Percentiles rank a stretch among this genome's conserved stretches.
These are phyloP conservation scores for Metarhizium anisopliae DNA, from an alignment of 2,329 filamentous ascomycete species.

Conservation along the genomic window DNA sequence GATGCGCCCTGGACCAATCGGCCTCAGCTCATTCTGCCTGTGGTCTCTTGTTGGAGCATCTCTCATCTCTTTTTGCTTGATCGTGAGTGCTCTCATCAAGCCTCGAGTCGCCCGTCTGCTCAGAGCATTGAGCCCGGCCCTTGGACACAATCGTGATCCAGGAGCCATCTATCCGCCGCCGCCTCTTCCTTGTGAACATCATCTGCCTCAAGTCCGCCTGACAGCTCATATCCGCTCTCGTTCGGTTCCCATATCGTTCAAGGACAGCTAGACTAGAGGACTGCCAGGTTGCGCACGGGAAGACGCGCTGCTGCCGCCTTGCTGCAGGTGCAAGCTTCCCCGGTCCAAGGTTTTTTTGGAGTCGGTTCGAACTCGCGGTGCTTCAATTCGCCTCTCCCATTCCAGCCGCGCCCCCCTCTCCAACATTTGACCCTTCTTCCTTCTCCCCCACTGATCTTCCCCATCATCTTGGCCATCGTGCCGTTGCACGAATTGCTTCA, in stretches of 20 bases:
- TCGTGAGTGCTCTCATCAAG: neutral
- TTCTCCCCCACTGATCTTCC: neutral
- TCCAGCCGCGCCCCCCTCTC: neutral
- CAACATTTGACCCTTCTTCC: neutral
- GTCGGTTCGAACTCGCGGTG: neutral
- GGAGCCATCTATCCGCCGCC: too few relatives aligned
- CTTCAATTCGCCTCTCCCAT: neutral
- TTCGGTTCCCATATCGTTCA: neutral
- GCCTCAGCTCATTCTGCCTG: neutral
- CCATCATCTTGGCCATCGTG: neutral
- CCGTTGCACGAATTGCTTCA: slow-evolving; percentile 2
- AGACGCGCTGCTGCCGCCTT: neutral
- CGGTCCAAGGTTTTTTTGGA: neutral
- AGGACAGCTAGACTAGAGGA: neutral
- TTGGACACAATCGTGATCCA: neutral
- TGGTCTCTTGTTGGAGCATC: neutral
- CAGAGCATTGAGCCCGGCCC: neutral
- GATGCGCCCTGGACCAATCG: neutral
- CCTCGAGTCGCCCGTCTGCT: neutral
- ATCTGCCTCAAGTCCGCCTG: neutral
- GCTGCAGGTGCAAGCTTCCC: neutral
- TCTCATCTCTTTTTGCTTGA: neutral
- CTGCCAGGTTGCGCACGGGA: neutral
- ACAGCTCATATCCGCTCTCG: neutral
- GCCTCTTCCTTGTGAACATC: too few relatives aligned